These are phyloP conservation scores for Sporothrix phasma DNA, from an alignment of 2,329 filamentous ascomycete genomes.

Conservation along the genomic window DNA sequence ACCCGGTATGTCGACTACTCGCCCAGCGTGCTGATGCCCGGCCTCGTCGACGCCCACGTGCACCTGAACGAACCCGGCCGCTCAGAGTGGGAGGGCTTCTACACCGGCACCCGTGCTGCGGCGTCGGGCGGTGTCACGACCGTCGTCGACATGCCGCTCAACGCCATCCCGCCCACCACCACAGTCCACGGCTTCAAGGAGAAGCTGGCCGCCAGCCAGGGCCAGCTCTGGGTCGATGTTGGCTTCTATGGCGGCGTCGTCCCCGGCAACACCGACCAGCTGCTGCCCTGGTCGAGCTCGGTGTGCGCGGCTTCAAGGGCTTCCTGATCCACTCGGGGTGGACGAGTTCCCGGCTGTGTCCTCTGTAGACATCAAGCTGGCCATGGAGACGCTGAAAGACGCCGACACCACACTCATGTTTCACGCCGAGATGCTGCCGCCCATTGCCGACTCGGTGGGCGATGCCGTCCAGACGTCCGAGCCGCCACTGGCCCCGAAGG, in stretches of 20 bases:
- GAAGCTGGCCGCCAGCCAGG: constrained; percentile 74
- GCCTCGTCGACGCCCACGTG: constrained; percentile 91
- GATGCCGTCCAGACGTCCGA: constrained; percentile 60
- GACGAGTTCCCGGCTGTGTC: constrained; percentile 94
- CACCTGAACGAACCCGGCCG: constrained; percentile 95
- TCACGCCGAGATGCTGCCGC: constrained; percentile 97
- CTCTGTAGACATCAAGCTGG: constrained; percentile 63
- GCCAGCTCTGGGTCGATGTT: constrained; percentile 97
- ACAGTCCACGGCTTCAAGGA: constrained; percentile 71
- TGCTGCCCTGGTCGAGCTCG: constrained; percentile 74
- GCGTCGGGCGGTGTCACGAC: constrained; percentile 95
- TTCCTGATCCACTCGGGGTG: constrained; percentile 96
- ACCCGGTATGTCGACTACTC: constrained; percentile 72
- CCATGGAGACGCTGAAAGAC: constrained; percentile 70
- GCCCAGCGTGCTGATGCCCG: constrained; percentile 75
- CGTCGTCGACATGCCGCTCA: constrained; percentile 94
- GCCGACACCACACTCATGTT: constrained; percentile 93
- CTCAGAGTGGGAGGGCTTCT: constrained; percentile 98
- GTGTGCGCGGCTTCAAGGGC: constrained; percentile 92
- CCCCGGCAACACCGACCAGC: constrained; percentile 72
- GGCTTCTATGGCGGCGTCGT: constrained; percentile 95
- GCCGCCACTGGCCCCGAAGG: constrained; percentile 59
- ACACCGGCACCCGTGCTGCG: constrained; percentile 84
- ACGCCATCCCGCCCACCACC: constrained; percentile 92
- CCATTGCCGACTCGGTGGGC: constrained; percentile 67